Percentiles rank a stretch among this genome's conserved stretches.
phyloP scores from a whole-genome alignment of 495 filamentous ascomycete species.

The Penicillium crystallinum region DNA sequence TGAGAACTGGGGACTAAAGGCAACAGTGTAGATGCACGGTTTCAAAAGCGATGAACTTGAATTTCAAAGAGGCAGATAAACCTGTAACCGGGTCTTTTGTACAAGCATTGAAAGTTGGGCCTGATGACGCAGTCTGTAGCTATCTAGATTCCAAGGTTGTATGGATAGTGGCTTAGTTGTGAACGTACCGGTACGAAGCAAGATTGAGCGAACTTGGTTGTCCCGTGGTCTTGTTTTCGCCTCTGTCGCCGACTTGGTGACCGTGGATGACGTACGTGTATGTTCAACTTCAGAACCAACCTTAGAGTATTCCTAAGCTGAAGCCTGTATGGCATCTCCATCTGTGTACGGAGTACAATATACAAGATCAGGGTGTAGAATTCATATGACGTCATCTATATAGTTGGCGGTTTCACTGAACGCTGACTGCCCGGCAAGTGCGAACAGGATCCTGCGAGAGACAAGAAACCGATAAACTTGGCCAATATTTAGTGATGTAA shows the following conservation, averaged over 20 bases:
- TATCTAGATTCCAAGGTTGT: no score
- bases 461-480: no score
- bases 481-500: no score
- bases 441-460: no score
- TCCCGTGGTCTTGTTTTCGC: background rate
- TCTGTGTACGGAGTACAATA: no score
- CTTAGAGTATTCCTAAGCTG: no score
- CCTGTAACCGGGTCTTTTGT: background rate
- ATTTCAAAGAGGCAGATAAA: background rate
- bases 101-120: background rate
- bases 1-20: background rate
- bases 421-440: no score
- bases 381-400: no score
- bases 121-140: background rate
- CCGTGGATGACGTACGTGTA: background rate
- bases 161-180: background rate
- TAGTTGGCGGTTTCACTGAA: no score
- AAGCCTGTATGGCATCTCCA: no score
- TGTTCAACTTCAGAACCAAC: background rate
- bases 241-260: background rate
- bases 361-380: no score
- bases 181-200: background rate
- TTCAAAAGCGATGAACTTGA: no score
- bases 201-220: background rate
- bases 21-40: background rate